Evolutionary conservation across 177 flowering plant genomes (phyloP), one percentile per base, ranked within the genome.

Genomic region (Tripterygium wilfordii): DNA sequence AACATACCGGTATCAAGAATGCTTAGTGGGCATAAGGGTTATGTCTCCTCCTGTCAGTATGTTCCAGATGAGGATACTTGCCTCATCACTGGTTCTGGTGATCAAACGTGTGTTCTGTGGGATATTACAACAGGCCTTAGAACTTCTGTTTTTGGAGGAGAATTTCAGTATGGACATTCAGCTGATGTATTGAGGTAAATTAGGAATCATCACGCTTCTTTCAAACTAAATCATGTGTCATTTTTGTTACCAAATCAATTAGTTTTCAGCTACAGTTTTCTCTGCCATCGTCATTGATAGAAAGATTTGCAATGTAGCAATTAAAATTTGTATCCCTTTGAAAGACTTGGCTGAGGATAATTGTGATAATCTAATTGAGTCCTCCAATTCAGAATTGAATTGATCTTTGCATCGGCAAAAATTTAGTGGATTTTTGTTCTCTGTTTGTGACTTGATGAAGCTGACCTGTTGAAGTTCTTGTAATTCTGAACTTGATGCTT

Each of bases 51-150:
- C 15, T 91, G 98, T 51, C 95, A 82, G 64, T 91, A 78, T 75
- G 80, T 91, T 63, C 95, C 98, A 5, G 86, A 82, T 63, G 83
- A 77, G 36, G 95, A 88, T 37, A 66, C 76, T 51, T 95, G 74
- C 62, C 63, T 88, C 16, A 85, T 91, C 36, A 91, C 95, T 5
- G 64, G 96, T 58, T 91, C 96, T 38, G 96, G 94, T 56, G 98
- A 91, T 50, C 92, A 83, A 54, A 91, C 98, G n/a, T 88, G 98
- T 60, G 72, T 84, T 40, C 66, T 88, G 48, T 91, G 98, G 98
- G 98, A 91, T 75, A 79, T 85, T 37, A 73, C 88, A 40, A 88
- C 98, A 0, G 98, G 98, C 19, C 78, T 75, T 20, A 74, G 80
- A 58, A 70, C 92, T 41, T 91, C 98, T 53, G 83, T 79, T 49